Conservation (phyloP, 2,329 filamentous ascomycete genomes). For the Cladosporium sp. region DNA sequence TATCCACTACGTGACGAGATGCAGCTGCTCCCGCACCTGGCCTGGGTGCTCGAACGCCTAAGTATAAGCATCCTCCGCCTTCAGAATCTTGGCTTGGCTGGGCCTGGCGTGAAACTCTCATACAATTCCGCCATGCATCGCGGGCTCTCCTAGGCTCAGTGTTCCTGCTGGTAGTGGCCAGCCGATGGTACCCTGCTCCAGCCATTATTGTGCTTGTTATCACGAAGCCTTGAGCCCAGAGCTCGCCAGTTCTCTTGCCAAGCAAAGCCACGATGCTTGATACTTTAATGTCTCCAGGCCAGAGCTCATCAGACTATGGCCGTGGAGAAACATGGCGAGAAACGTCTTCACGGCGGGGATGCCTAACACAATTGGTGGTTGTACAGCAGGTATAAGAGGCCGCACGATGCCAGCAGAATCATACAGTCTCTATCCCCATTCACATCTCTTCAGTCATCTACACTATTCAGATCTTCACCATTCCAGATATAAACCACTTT, state of each 20-base stretch:
- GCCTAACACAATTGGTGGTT: too few relatives aligned
- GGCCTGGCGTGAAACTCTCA: not conserved
- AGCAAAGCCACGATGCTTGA: not conserved
- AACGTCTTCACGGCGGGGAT: not conserved
- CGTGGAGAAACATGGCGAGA: not conserved
- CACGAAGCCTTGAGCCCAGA: not conserved
- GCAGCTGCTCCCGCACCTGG: too few relatives aligned
- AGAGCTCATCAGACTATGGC: not conserved
- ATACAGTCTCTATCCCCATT: too few relatives aligned
- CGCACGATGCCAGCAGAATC: not conserved
- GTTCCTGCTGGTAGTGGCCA: not conserved
- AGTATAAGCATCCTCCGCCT: not conserved
- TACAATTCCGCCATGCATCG: not conserved
- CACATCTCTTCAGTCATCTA: too few relatives aligned
- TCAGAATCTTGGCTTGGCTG: not conserved
- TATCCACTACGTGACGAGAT: not conserved
- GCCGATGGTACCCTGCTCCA: not conserved
- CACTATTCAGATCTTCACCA: not conserved
- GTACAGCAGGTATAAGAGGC: not conserved
- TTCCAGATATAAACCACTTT: not conserved
- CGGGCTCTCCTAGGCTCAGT: not conserved
- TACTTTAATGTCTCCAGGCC: not conserved
- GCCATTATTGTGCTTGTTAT: not conserved
- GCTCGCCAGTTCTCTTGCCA: not conserved
- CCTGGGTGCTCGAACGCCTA: not conserved